phyloP scores from a whole-genome alignment of 2,329 filamentous ascomycete species.

The Arthrobotrys entomopaga region DNA sequence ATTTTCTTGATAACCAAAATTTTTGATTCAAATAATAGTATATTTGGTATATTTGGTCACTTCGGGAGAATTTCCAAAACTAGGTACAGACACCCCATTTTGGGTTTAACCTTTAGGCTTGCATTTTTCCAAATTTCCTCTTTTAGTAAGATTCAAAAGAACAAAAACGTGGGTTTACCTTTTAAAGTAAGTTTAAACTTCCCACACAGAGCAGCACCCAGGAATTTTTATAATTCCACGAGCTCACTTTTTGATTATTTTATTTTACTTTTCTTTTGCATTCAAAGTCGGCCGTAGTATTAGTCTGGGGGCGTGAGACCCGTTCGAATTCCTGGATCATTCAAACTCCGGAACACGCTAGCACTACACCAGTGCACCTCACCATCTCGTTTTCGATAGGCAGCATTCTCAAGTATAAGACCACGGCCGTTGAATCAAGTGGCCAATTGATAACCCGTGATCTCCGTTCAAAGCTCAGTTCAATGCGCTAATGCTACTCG shows the following conservation, averaged over 20 bases:
- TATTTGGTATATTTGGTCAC: too few relatives aligned
- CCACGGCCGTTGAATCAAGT: background rate
- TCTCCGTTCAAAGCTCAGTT: background rate
- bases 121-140: background rate
- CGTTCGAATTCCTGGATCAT: slow-evolving; percentile 37
- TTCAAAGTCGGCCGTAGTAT: too few relatives aligned
- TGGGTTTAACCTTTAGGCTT: background rate
- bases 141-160: too few relatives aligned
- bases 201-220: background rate
- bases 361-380: too few relatives aligned
- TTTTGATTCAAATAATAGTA: background rate
- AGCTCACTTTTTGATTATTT: too few relatives aligned
- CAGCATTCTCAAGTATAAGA: background rate
- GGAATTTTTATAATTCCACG: too few relatives aligned
- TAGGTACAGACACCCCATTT: slow-evolving; percentile 10
- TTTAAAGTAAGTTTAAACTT: background rate
- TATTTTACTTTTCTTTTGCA: too few relatives aligned
- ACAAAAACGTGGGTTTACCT: background rate
- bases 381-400: too few relatives aligned
- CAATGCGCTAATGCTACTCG: background rate
- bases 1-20: background rate
- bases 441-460: background rate
- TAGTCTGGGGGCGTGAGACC: too few relatives aligned
- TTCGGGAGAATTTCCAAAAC: slow-evolving; percentile 2
- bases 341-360: slow-evolving; percentile 26